Evolutionary conservation across 441 rosid genomes (phyloP), one percentile per base, ranked within the genome.

Genomic region (Adansonia rubrostipa): DNA sequence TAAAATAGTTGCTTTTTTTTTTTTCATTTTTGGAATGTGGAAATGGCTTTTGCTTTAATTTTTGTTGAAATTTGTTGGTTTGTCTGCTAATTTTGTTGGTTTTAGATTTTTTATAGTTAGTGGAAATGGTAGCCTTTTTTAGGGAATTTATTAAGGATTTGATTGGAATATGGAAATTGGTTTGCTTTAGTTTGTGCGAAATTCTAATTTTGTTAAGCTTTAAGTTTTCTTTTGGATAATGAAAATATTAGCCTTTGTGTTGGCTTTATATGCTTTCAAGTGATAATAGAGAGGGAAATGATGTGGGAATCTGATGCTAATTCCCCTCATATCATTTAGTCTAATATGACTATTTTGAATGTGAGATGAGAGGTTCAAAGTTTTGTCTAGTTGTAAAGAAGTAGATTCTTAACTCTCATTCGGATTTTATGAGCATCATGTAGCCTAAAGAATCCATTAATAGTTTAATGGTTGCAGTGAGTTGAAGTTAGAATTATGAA

Each of bases 301-400:
- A 67, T 19, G 28, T 57, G 28, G 10, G 53, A 19, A 70, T 70
- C 19, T 24, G 42, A 24, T 50, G 20, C 45, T 0, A 24, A 9
- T 19, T 70, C 13, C 20, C 9, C 40, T 15, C 20, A 2, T 50
- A 14, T 11, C 50, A 57, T 22, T 47, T 5, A 10, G 40, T 10
- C 42, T 69, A 33, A n/a, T 17, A 53, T 71, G 62, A 28, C 10
- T 33, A 13, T 71, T 71, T 54, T 51, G 47, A 36, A 53, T 51
- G 61, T 71, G 75, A 54, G 48, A n/a, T 71, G 61, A 28, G 17
- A 53, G 22, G 48, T 33, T 71, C 60, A 53, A n/a, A 28, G 24
- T 33, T 1, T 33, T n/a, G 14, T 28, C 28, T 53, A 22, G 63
- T 14, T 15, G 47, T 33, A 28, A 51, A 53, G 9, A 71, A 14